Conservation (phyloP, 345 rosid genomes). For the Dovyalis caffra region DNA sequence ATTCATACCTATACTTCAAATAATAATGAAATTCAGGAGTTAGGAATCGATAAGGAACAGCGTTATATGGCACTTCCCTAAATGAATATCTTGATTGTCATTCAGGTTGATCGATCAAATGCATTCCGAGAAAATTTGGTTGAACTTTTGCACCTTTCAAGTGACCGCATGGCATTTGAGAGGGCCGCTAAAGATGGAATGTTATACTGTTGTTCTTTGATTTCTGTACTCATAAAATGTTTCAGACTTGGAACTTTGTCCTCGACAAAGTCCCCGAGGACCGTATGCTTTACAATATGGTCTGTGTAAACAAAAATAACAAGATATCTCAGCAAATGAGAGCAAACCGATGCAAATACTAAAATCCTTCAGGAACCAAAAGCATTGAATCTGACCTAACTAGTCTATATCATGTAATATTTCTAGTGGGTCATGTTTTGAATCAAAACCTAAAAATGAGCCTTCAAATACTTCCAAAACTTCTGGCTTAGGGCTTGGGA, state of each 20-base stretch:
- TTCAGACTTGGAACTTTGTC: constrained; percentile 66
- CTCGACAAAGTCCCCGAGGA: constrained; percentile 59
- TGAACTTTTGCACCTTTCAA: constrained; percentile 51
- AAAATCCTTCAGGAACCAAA: neutral
- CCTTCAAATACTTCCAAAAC: neutral
- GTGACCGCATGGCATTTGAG: constrained; percentile 66
- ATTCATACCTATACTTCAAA: constrained; percentile 57
- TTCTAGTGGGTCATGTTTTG: too few species aligned
- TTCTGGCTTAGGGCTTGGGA: neutral
- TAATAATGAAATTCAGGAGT: neutral
- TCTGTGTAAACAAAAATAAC: constrained; percentile 33
- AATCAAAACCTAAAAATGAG: neutral
- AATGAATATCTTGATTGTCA: neutral
- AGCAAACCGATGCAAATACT: neutral
- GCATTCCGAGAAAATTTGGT: neutral
- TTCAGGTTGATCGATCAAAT: neutral
- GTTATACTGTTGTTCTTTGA: constrained; percentile 33
- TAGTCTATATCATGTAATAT: too few species aligned
- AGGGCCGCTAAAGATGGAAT: constrained; percentile 76
- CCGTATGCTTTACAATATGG: constrained; percentile 41
- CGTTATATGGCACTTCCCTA: neutral
- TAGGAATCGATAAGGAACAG: neutral
- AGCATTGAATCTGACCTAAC: too few species aligned
- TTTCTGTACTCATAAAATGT: constrained; percentile 49
- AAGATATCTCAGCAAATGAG: neutral